Percentiles rank a stretch among this genome's conserved stretches.
phyloP scores from a whole-genome alignment of 768 basidiomycete species.

The Neoboletus magnificus region DNA sequence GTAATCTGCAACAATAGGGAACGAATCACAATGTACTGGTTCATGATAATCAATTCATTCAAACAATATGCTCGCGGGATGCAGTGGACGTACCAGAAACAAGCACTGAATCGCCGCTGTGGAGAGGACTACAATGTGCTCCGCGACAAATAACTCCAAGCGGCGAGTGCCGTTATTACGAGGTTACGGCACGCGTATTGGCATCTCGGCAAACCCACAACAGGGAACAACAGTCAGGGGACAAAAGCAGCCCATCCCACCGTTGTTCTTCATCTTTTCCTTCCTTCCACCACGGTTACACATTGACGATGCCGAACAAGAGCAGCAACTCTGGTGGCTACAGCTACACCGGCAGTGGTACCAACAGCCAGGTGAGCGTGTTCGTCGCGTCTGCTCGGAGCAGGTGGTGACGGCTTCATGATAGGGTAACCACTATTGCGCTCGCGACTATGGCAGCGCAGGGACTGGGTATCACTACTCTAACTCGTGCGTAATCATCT shows the following conservation, averaged over 20 bases:
- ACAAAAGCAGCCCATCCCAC: neutral
- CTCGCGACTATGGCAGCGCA: constrained; percentile 44
- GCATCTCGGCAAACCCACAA: constrained; percentile 1
- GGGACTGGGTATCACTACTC: constrained; percentile 58
- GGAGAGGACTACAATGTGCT: neutral
- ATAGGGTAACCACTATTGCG: constrained; percentile 62
- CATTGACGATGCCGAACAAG: constrained; percentile 14
- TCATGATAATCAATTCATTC: neutral
- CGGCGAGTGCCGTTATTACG: too few relatives aligned
- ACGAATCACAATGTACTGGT: neutral
- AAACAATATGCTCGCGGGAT: too few relatives aligned
- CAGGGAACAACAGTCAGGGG: constrained; percentile 11
- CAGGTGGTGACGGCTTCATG: neutral
- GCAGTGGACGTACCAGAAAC: neutral
- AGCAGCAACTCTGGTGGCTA: constrained; percentile 29
- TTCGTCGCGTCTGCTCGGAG: neutral
- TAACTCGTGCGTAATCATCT: constrained; percentile 40
- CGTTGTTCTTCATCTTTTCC: neutral
- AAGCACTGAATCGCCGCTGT: neutral
- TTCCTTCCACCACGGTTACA: neutral
- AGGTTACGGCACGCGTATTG: neutral
- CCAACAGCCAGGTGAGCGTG: constrained; percentile 46
- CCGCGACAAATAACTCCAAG: too few relatives aligned
- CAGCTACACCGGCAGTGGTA: constrained; percentile 45
- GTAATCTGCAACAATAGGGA: neutral